Percentiles rank a stretch among this genome's conserved stretches.
These are phyloP conservation scores for Leucosporidium scottii DNA, from an alignment of 768 basidiomycete species.

Conservation along the genomic window DNA sequence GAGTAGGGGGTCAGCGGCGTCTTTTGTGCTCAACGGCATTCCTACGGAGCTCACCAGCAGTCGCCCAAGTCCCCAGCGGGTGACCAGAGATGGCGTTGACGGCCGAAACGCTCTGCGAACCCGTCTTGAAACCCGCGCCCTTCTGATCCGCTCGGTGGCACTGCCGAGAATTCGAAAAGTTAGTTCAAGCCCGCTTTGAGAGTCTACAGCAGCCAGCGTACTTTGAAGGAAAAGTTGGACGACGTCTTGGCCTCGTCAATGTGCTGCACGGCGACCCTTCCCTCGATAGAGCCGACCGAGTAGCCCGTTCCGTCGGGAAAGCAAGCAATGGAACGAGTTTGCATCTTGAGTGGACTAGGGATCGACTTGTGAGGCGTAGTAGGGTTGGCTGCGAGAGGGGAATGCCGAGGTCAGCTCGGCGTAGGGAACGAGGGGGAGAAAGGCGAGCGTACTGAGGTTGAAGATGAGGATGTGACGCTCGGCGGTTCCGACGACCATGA, in stretches of 20 bases:
- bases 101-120: slow-evolving; percentile 62
- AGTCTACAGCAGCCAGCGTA: slow-evolving; percentile 38
- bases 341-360: slow-evolving; percentile 35
- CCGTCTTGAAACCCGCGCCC: slow-evolving; percentile 53
- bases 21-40: background rate
- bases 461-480: slow-evolving; percentile 85
- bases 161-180: background rate
- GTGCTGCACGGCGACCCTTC: slow-evolving; percentile 91
- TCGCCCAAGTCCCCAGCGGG: slow-evolving; percentile 57
- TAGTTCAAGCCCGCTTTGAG: background rate
- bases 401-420: background rate
- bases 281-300: slow-evolving; percentile 46
- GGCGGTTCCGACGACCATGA: slow-evolving; percentile 74
- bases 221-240: slow-evolving; percentile 73
- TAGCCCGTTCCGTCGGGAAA: slow-evolving; percentile 45
- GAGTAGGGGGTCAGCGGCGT: background rate
- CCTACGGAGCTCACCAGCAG: background rate
- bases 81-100: slow-evolving; percentile 86
- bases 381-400: background rate
- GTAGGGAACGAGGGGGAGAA: background rate
- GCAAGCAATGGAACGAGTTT: slow-evolving; percentile 42
- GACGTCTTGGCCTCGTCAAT: slow-evolving; percentile 40
- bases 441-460: slow-evolving; percentile 56
- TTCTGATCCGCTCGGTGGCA: slow-evolving; percentile 60
- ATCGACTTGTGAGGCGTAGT: slow-evolving; percentile 5